Evolutionary conservation across 202 grass and related monocot genomes (phyloP), one percentile per base, ranked within the genome.

Genomic region (Hordeum pubiflorum): DNA sequence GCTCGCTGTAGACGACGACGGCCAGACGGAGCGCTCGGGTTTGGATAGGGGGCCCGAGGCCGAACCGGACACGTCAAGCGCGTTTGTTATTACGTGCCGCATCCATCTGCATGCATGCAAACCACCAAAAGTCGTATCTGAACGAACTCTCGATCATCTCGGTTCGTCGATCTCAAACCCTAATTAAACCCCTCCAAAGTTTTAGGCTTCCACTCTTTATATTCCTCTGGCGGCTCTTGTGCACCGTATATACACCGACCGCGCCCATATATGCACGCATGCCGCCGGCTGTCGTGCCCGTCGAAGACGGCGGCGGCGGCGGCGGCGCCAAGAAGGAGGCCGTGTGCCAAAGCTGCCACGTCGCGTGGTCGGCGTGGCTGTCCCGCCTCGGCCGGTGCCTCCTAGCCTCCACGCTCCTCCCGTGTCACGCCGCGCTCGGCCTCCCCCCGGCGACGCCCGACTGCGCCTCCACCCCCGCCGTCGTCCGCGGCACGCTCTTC

Each of bases 401-500:
- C 72, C 43, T 86, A 33, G 59, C 72, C 54, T 52, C 74, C 39
- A 70, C 84, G 50, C 9, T 89, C 23, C 80, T 86, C 23, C 81
- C 80, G 10, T 83, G 79, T 67, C 40, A 67, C 41, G 63, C 32
- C 6, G 32, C 37, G 5, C 12, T 46, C 10, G 40, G n/a, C 15
- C 55, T 41, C 52, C 48, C 14, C 60, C 11, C 77, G 5, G 7
- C 54, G 76, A 26, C 81, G 58, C 9, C 10, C 22, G 11, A 24
- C 75, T 14, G 10, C 31, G 50, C 12, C 18, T 2, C 72, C 17
- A 27, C 37, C 78, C 44, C 43, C 0, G 26, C 15, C 43, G 69
- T 24, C 44, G 58, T 90, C 63, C 76, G 84, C 4, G 82, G 89
- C 77, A 86, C 90, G 76, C 59, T 86, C 86, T 66, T 86, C 80